Conservation (phyloP, 2,329 filamentous ascomycete species). For the Penicillium digitatum region DNA sequence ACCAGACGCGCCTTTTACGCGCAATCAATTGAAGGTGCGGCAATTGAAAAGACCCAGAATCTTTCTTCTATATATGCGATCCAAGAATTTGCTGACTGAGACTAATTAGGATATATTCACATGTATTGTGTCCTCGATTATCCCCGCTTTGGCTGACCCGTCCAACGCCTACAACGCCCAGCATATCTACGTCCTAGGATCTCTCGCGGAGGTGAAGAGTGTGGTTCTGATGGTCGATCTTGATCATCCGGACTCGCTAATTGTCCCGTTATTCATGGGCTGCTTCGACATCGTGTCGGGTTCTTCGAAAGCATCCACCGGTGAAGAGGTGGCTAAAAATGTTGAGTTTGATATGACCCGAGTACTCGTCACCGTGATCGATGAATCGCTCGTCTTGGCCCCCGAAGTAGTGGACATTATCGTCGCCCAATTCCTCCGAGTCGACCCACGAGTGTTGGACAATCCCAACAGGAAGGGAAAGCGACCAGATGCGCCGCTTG, state of each 20-base stretch:
- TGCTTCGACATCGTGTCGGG: conserved; percentile 90
- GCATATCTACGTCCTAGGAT: conserved; percentile 85
- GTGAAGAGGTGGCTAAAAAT: conserved; percentile 84
- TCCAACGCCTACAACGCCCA: conserved; percentile 87
- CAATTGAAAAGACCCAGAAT: conserved; percentile 18
- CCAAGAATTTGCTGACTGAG: background rate
- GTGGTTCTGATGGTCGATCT: conserved; percentile 88
- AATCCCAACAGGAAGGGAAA: conserved; percentile 56
- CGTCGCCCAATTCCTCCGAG: conserved; percentile 90
- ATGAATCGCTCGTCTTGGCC: conserved; percentile 75
- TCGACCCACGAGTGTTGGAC: conserved; percentile 61
- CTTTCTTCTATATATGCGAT: conserved; percentile 2
- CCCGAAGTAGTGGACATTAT: conserved; percentile 84
- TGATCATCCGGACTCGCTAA: conserved; percentile 72
- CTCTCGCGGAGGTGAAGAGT: conserved; percentile 88
- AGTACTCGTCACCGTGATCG: conserved; percentile 77
- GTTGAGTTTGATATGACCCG: conserved; percentile 90
- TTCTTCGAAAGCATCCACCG: conserved; percentile 67
- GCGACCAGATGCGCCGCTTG: conserved; percentile 52
- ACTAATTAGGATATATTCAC: conserved; percentile 77
- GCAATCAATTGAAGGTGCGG: conserved; percentile 77
- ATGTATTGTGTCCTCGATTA: conserved; percentile 75
- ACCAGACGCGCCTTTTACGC: conserved; percentile 89
- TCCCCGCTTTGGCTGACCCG: conserved; percentile 81
- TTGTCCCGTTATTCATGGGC: conserved; percentile 75